Evolutionary conservation across 75 land plant genomes (phyloP), one percentile per base, ranked within the genome.

Genomic region (Pinus albicaulis): DNA sequence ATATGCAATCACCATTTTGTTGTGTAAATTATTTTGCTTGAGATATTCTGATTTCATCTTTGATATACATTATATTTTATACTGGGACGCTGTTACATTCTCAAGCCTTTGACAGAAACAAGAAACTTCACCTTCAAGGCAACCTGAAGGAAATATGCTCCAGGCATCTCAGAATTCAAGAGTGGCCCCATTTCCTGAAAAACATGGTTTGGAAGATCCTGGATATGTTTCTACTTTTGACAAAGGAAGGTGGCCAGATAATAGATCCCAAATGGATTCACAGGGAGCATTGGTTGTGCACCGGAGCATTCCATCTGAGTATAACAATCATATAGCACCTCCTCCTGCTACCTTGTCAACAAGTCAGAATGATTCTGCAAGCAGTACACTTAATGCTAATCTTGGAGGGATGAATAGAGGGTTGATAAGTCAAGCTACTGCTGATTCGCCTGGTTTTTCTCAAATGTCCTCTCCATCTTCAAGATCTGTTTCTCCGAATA

Each of bases 391-490:
- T 8, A 78, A 80, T 81, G 80, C 82, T 5, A 56, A 55, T 25
- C 38, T 77, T 36, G 84, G 76, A 41, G 76, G 55, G 3, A 19
- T 56, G 17, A 72, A 55, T 55, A 57, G 55, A 26, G 74, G 74
- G 19, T 44, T 25, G 59, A 75, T 74, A 60, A 78, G 74, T 73
- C 74, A 59, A 59, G 64, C 56, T 48, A 56, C 61, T 14, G 80
- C 64, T 57, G 87, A 85, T 60, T 75, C 53, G 76, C n/a, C 79
- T 76, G 86, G 75, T 14, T 66, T 63, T 58, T 85, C 87, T 80
- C 89, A 87, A 60, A 55, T 84, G 1, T 80, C 89, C 7, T 72
- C 87, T 16, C 82, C 89, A 69, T 82, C 87, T 38, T 75, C 85
- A 66, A 79, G 84, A 76, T 82, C 85, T 0, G 52, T 82, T 36